Evolutionary conservation across 352 stramenopile species (phyloP).

Genomic region (Globisporangium spinosum): DNA sequence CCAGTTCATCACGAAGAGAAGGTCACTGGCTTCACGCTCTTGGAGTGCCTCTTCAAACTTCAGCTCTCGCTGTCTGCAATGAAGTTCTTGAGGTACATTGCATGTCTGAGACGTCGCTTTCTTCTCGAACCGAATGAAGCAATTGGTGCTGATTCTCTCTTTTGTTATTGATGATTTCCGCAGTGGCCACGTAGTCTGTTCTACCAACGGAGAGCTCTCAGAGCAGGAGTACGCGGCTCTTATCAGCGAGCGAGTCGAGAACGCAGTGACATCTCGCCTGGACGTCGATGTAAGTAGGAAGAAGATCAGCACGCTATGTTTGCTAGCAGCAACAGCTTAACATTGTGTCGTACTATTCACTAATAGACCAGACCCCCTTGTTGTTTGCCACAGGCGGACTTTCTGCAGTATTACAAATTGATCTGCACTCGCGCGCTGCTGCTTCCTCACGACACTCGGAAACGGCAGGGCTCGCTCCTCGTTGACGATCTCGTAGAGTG

Average conservation of each 20-base stretch:
- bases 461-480: constrained; percentile 24
- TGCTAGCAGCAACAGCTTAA: background rate
- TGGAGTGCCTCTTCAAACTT: constrained; percentile 46
- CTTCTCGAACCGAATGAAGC: background rate
- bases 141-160: background rate
- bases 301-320: background rate
- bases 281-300: constrained; percentile 24
- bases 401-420: constrained; percentile 54
- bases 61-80: constrained; percentile 32
- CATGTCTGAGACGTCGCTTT: background rate
- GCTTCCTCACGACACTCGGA: constrained; percentile 41
- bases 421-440: constrained; percentile 55
- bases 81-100: constrained; percentile 9
- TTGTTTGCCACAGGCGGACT: constrained; percentile 24
- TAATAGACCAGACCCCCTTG: background rate
- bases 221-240: constrained; percentile 30
- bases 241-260: constrained; percentile 27
- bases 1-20: constrained; percentile 27
- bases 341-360: background rate
- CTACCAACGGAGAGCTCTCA: constrained; percentile 16
- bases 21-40: constrained; percentile 38
- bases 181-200: constrained; percentile 11
- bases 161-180: constrained; percentile 5
- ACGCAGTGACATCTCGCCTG: constrained; percentile 19
- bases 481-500: constrained; percentile 37